phyloP scores from a whole-genome alignment of 768 basidiomycete genomes.

The Russula sp. region DNA sequence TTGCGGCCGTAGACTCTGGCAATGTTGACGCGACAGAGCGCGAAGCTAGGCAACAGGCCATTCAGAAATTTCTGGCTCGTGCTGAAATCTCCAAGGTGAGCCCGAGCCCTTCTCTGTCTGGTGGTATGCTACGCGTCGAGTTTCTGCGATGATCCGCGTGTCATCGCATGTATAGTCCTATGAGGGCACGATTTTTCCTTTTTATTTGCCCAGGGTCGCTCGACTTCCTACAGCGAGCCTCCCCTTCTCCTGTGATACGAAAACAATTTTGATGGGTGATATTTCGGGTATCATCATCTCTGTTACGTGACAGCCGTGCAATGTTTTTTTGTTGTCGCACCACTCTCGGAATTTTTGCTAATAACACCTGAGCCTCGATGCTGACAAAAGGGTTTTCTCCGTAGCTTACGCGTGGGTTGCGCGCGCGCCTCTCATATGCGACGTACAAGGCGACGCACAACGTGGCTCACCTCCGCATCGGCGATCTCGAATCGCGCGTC shows the following conservation, averaged over 20 bases:
- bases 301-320: neutral
- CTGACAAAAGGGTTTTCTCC: constrained; percentile 25
- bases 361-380: constrained; percentile 1
- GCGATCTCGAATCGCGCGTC: constrained; percentile 63
- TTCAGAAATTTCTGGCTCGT: constrained; percentile 69
- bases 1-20: constrained; percentile 27
- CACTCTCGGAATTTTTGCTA: neutral
- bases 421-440: constrained; percentile 75
- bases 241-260: neutral
- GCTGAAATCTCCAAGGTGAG: constrained; percentile 78
- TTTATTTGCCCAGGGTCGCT: neutral
- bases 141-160: constrained; percentile 14
- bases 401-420: constrained; percentile 74
- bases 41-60: constrained; percentile 58
- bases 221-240: neutral
- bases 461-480: constrained; percentile 53
- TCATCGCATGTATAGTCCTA: neutral
- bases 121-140: constrained; percentile 18
- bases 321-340: neutral
- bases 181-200: neutral
- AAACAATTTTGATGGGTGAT: neutral
- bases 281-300: neutral
- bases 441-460: constrained; percentile 79
- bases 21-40: constrained; percentile 40
- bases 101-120: constrained; percentile 26